Base-by-base conservation (phyloP, 768 basidiomycete species). In the Aureoboletus auriporus region DNA sequence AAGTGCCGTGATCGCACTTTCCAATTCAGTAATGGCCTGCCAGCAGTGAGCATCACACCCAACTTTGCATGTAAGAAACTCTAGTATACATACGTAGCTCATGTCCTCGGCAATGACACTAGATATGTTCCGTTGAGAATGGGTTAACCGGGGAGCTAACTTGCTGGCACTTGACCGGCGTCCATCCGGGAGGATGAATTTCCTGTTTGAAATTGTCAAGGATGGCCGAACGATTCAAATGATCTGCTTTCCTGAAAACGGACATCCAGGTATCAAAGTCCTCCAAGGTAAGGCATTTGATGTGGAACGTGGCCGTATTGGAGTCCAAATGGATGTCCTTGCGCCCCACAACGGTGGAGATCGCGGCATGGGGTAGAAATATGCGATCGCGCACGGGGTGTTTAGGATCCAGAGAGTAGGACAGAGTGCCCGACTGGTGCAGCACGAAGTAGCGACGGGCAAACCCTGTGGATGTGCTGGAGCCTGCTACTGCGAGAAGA, bases 271-370 rank as follows among this genome's bases (percentile, higher is more conserved):
- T 69, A 42, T 81, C 69, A 54, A 89, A 91, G 59, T 92, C 89
- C 8, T 81, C 78, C 14, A 68, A 67, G 40, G 70, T 82, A n/a
- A 89, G 67, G 62, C 86, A 89, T 65, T 84, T 87, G 53, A 92
- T 78, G 65, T 92, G 89, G 62, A 91, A 92, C 1, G 86, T 91
- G 26, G 83, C 84, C 38, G 73, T 81, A 57, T 72, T 76, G 4
- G 86, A 82, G 59, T 93, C 89, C 41, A 93, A 73, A 57, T 90
- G 88, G 42, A 92, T 88, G 58, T 91, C 86, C 63, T 77, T 87
- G 50, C 83, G 78, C 5, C 83, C 83, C n/a, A 73, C 72, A 5
- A 80, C 74, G 16, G 86, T 88, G 17, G 88, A 82, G 50, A 92
- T 82, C n/a, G 87, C 87, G 28, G 89, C 86, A 58, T 79, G 77